Evolutionary conservation across 257 asterid genomes (phyloP).

Genomic region (Haberlea rhodopensis): DNA sequence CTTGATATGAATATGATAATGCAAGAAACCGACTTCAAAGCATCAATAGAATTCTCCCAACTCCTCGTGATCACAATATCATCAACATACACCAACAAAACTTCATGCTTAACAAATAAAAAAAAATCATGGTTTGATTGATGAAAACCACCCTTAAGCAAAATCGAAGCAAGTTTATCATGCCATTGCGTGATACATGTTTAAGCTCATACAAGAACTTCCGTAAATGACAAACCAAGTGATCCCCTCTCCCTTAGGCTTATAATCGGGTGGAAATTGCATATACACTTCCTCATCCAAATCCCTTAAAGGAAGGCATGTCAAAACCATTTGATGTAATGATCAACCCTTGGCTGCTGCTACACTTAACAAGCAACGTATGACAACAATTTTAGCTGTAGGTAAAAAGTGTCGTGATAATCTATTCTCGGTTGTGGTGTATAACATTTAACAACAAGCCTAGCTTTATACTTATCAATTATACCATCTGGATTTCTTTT

Average conservation of each 20-base stretch:
- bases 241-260: not conserved
- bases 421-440: not conserved
- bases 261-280: not conserved
- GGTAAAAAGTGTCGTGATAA: not conserved
- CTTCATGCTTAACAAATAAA: not conserved
- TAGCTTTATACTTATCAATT: not conserved
- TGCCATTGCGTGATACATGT: too few relatives aligned
- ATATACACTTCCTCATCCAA: not conserved
- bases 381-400: too few relatives aligned
- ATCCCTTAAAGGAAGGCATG: not conserved
- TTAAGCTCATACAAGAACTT: too few relatives aligned
- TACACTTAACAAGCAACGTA: too few relatives aligned
- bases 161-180: not conserved
- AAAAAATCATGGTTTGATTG: not conserved
- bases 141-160: not conserved
- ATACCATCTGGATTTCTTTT: not conserved
- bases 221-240: fast-evolving
- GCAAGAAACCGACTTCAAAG: too few relatives aligned
- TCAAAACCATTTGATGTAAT: not conserved
- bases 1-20: too few relatives aligned
- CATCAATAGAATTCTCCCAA: too few relatives aligned
- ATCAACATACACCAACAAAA: not conserved
- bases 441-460: too few relatives aligned
- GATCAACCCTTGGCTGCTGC: not conserved
- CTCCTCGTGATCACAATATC: too few relatives aligned